Evolutionary conservation across 495 filamentous ascomycete species (phyloP).

Genomic region (Xylaria curta): DNA sequence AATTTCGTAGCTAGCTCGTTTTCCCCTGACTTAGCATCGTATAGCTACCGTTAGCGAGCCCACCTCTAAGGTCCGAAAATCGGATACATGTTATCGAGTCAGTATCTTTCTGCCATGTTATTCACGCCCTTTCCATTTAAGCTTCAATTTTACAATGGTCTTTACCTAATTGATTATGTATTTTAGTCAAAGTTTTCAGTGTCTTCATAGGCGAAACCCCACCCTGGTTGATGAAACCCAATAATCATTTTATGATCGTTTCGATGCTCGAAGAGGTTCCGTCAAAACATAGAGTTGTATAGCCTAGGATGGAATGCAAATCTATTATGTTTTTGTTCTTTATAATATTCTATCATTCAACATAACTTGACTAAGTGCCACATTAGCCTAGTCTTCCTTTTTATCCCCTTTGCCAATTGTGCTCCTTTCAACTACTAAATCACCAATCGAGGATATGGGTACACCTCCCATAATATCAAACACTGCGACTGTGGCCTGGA

Average conservation of each 20-base stretch:
- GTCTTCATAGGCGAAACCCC: background rate
- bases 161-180: background rate
- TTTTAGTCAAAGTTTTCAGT: background rate
- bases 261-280: background rate
- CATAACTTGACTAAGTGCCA: background rate
- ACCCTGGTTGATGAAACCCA: too few relatives aligned
- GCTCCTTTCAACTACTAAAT: slow-evolving; percentile 24
- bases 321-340: background rate
- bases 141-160: background rate
- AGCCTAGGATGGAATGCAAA: background rate
- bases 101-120: background rate
- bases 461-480: slow-evolving; percentile 15
- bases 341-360: background rate
- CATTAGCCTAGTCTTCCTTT: background rate
- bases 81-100: background rate
- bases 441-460: slow-evolving; percentile 26
- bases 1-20: background rate
- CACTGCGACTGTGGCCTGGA: background rate
- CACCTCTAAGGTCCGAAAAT: background rate
- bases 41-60: background rate
- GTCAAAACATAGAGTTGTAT: background rate
- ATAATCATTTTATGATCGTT: too few relatives aligned
- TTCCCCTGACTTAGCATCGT: background rate
- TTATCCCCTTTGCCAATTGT: background rate
- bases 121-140: background rate